Evolutionary conservation across 352 stramenopile species (phyloP).

Genomic region (Phytophthora pistaciae): DNA sequence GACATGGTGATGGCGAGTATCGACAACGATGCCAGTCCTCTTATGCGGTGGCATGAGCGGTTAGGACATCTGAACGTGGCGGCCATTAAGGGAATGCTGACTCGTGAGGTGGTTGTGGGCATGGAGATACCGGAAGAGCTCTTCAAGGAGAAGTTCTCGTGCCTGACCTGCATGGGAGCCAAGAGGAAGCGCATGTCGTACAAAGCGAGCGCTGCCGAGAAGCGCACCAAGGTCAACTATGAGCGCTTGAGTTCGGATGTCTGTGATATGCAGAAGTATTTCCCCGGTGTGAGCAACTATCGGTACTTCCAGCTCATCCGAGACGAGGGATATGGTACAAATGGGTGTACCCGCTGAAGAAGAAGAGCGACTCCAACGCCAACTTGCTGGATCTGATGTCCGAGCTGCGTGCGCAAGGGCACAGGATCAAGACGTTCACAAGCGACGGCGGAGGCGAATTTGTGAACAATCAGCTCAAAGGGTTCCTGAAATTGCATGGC

Average conservation of each 20-base stretch:
- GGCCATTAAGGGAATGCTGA: not conserved
- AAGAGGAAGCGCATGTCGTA: not conserved
- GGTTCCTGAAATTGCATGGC: not conserved
- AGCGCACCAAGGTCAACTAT: not conserved
- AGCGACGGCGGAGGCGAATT: conserved; percentile 23
- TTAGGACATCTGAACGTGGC: not conserved
- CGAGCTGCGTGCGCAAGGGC: not conserved
- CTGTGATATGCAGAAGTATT: not conserved
- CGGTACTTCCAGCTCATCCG: not conserved
- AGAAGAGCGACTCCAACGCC: not conserved
- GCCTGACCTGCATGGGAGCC: not conserved
- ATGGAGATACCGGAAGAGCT: not conserved
- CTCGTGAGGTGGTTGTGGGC: no score
- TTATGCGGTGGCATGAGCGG: not conserved
- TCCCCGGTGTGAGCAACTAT: not conserved
- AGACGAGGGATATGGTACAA: not conserved
- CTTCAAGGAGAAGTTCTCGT: not conserved
- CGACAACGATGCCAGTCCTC: not conserved
- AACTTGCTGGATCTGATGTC: conserved; percentile 6
- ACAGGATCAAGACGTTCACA: conserved; percentile 6
- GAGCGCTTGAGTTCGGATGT: not conserved
- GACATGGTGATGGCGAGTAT: not conserved
- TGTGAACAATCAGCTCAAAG: not conserved
- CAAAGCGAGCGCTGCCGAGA: not conserved
- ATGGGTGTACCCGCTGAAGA: not conserved